A percentile compares a stretch with the other conserved stretches of the same genome.
Evolutionary conservation across 495 filamentous ascomycete genomes (phyloP).

Genomic region (Halenospora varia): DNA sequence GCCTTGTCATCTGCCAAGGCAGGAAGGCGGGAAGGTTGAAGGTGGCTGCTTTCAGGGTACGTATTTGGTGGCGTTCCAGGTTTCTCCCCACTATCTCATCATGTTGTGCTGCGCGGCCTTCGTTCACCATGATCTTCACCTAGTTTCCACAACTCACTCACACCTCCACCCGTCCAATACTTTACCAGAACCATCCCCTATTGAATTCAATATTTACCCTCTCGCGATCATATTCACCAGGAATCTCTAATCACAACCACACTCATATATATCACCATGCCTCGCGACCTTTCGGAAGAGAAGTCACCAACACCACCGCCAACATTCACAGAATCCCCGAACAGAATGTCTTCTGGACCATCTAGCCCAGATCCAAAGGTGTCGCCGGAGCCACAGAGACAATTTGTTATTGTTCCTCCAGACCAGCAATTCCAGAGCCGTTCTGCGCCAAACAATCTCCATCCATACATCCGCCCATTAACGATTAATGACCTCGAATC

Average conservation of each 20-base stretch:
- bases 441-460: slow-evolving; percentile 10
- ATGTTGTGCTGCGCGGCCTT: not conserved
- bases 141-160: not conserved
- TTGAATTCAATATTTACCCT: too few relatives aligned
- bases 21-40: not conserved
- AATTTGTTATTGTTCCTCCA: slow-evolving; percentile 18
- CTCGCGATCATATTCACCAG: too few relatives aligned
- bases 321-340: not conserved
- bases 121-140: not conserved
- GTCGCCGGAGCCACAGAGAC: not conserved
- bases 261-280: too few relatives aligned
- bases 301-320: not conserved
- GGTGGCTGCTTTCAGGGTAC: not conserved
- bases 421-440: slow-evolving; percentile 10
- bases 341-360: not conserved
- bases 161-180: not conserved
- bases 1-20: not conserved
- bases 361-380: not conserved
- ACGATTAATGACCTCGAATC: slow-evolving; percentile 70
- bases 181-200: not conserved
- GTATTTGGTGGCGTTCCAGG: not conserved
- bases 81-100: not conserved
- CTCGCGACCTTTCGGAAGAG: not conserved
- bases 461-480: slow-evolving; percentile 50
- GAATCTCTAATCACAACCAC: too few relatives aligned